Evolutionary conservation across 148 eudicot genomes (phyloP).

Genomic region (Selenicereus undatus): DNA sequence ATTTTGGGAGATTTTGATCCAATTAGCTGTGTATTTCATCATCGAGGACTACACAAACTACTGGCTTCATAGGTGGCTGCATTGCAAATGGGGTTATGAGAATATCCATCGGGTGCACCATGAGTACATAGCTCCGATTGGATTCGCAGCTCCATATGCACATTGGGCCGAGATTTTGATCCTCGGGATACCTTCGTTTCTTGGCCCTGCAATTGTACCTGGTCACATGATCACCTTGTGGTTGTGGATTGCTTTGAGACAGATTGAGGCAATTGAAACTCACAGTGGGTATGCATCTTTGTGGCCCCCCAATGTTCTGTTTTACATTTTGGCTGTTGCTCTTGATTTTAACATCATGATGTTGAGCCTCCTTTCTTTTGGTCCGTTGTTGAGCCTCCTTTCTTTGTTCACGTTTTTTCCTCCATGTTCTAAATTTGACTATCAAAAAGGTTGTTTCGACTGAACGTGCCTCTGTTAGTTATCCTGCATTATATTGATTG

Average conservation of each 20-base stretch:
- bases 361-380: constrained; percentile 8
- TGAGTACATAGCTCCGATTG: constrained; percentile 85
- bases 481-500: constrained; percentile 16
- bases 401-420: not conserved
- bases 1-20: constrained; percentile 54
- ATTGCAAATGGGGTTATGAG: constrained; percentile 85
- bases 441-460: constrained; percentile 21
- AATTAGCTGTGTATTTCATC: constrained; percentile 63
- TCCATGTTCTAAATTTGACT: constrained; percentile 15
- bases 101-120: constrained; percentile 91
- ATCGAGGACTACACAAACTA: constrained; percentile 86
- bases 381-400: constrained; percentile 11
- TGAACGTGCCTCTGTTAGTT: constrained; percentile 3
- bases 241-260: constrained; percentile 92
- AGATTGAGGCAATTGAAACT: constrained; percentile 92
- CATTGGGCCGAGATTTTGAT: constrained; percentile 93
- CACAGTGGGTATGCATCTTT: constrained; percentile 88
- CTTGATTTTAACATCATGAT: constrained; percentile 28
- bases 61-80: constrained; percentile 83
- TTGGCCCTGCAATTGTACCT: constrained; percentile 82
- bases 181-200: constrained; percentile 83
- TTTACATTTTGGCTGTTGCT: constrained; percentile 6
- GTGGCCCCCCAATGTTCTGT: constrained; percentile 13
- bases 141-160: constrained; percentile 81
- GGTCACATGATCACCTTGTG: constrained; percentile 94